Conservation (phyloP, 2,329 filamentous ascomycete species). For the Claviceps purpurea region DNA sequence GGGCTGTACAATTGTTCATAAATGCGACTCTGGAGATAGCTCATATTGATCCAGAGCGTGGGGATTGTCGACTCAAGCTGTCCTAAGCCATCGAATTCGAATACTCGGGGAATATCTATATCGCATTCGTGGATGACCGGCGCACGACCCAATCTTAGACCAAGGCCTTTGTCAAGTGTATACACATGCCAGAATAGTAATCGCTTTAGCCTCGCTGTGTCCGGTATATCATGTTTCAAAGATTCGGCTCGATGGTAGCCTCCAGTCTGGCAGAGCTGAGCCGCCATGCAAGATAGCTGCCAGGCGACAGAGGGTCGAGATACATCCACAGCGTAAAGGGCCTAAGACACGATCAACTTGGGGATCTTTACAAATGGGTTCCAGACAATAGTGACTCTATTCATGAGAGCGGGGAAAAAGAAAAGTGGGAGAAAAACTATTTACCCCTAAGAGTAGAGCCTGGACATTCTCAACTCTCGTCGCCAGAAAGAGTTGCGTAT, state of each 20-base stretch:
- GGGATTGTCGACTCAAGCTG: slow-evolving; percentile 26
- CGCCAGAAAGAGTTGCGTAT: slow-evolving; percentile 43
- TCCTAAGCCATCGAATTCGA: slow-evolving; percentile 28
- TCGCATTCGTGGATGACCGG: slow-evolving; percentile 47
- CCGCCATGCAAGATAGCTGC: slow-evolving; percentile 46
- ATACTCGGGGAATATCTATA: slow-evolving; percentile 34
- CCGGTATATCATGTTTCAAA: slow-evolving; percentile 19
- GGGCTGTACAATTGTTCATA: slow-evolving; percentile 46
- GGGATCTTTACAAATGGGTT: neutral
- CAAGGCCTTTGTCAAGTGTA: slow-evolving; percentile 43
- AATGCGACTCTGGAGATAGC: slow-evolving; percentile 42
- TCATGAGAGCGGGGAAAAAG: neutral
- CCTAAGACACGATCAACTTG: slow-evolving; percentile 22
- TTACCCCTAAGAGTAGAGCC: slow-evolving; percentile 44
- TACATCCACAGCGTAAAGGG: slow-evolving; percentile 47
- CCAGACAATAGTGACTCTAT: neutral
- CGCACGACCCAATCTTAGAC: slow-evolving; percentile 44
- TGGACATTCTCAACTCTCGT: slow-evolving; percentile 41
- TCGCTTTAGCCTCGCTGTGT: slow-evolving; percentile 22
- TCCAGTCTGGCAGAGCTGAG: slow-evolving; percentile 46
- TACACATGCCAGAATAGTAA: slow-evolving; percentile 40
- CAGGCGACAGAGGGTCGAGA: slow-evolving; percentile 51
- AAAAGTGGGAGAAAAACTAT: slow-evolving; percentile 9
- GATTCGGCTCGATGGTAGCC: slow-evolving; percentile 41
- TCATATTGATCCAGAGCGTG: slow-evolving; percentile 39